Conservation (phyloP, 345 rosid genomes). For the Populus deltoides region DNA sequence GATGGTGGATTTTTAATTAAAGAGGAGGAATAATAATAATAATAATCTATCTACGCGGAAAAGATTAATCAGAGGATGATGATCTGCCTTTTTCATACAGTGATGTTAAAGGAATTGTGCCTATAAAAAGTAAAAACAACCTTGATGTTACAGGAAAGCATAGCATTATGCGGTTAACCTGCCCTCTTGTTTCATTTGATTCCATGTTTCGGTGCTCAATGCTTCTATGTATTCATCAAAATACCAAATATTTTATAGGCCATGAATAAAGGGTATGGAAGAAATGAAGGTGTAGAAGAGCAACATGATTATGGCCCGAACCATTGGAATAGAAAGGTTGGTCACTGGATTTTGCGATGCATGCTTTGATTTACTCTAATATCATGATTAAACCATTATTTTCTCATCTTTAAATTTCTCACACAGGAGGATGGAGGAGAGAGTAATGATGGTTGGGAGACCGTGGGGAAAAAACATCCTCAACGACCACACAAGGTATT, state of each 20-base stretch:
- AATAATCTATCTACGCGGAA: too few species aligned
- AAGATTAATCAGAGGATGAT: too few species aligned
- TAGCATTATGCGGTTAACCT: not conserved
- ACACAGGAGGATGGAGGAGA: conserved; percentile 37
- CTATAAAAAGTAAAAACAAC: too few species aligned
- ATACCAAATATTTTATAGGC: conserved; percentile 16
- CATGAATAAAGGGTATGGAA: conserved; percentile 25
- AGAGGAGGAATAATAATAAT: too few species aligned
- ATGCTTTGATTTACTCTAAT: not conserved
- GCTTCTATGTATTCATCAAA: not conserved
- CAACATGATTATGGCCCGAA: conserved; percentile 23
- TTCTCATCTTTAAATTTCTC: not conserved
- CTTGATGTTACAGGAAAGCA: too few species aligned
- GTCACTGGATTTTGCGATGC: not conserved
- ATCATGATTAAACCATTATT: not conserved
- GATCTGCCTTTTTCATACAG: too few species aligned
- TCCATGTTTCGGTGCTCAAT: not conserved
- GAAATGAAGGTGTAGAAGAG: conserved; percentile 23
- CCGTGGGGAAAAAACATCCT: conserved; percentile 59
- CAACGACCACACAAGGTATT: conserved; percentile 59
- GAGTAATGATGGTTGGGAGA: conserved; percentile 78
- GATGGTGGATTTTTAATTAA: too few species aligned
- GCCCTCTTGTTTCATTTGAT: too few species aligned
- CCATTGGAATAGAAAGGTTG: conserved; percentile 37
- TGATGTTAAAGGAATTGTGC: too few species aligned